A percentile compares a stretch with the other conserved stretches of the same genome.
Conservation (phyloP, 768 basidiomycete genomes). For the Amanita thiersii region DNA sequence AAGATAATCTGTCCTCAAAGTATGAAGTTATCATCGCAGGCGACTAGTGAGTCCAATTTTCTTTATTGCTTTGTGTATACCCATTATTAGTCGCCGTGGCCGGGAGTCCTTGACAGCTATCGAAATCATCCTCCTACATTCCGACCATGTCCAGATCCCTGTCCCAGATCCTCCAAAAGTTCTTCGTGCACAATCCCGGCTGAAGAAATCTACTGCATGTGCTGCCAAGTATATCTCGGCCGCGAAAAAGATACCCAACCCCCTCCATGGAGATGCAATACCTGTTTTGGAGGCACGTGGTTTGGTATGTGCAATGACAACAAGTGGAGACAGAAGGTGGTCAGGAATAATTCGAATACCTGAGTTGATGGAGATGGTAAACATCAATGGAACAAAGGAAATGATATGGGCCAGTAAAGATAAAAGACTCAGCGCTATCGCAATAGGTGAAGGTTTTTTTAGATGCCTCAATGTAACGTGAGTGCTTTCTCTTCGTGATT, state of each 20-base stretch:
- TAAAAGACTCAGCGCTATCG: conserved; percentile 17
- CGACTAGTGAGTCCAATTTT: conserved; percentile 38
- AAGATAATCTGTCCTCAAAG: conserved; percentile 33
- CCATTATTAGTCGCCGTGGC: conserved; percentile 39
- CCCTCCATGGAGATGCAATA: conserved; percentile 1
- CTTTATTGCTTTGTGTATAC: neutral
- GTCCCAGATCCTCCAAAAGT: conserved; percentile 17
- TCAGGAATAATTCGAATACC: conserved; percentile 46
- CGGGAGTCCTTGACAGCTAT: conserved; percentile 25
- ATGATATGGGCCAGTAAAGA: conserved; percentile 1
- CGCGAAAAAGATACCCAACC: neutral
- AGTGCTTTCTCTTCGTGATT: conserved; percentile 10
- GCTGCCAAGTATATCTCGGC: conserved; percentile 11
- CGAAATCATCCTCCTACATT: conserved; percentile 37
- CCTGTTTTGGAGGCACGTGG: conserved; percentile 31
- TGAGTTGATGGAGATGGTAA: conserved; percentile 14
- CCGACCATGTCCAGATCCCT: conserved; percentile 34
- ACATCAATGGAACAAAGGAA: conserved; percentile 14
- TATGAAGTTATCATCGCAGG: conserved; percentile 46
- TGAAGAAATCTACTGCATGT: conserved; percentile 7
- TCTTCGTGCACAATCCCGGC: neutral
- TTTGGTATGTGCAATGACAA: conserved; percentile 30
- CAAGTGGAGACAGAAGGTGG: conserved; percentile 31
- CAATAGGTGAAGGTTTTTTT: conserved; percentile 26
- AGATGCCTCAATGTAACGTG: conserved; percentile 30